Conservation (phyloP, 805 yeast genomes). For the Zygosaccharomyces bisporus region DNA sequence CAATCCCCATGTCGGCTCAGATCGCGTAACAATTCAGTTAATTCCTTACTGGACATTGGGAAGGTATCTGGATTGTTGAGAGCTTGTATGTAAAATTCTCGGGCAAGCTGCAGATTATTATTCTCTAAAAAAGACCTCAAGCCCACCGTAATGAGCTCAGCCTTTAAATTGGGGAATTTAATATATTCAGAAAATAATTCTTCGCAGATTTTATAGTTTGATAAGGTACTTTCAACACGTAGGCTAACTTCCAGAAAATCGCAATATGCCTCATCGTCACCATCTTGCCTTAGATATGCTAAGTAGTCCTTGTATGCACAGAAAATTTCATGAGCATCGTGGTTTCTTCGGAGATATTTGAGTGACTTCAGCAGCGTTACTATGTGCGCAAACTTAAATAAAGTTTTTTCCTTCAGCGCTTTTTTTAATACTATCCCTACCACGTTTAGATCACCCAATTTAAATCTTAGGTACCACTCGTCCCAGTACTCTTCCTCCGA, state of each 20-base stretch:
- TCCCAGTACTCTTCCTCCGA: slow-evolving; percentile 9
- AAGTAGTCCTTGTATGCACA: slow-evolving; percentile 12
- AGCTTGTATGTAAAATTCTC: slow-evolving; percentile 32
- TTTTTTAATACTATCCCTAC: slow-evolving; percentile 13
- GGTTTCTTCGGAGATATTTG: slow-evolving; percentile 9
- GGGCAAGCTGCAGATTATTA: slow-evolving; percentile 29
- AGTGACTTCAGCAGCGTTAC: slow-evolving; percentile 16
- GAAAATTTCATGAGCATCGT: slow-evolving; percentile 27
- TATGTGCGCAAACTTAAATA: slow-evolving; percentile 23
- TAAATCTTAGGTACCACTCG: slow-evolving; percentile 22
- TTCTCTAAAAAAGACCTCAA: slow-evolving; percentile 28
- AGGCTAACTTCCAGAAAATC: slow-evolving; percentile 20
- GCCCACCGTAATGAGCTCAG: slow-evolving; percentile 25
- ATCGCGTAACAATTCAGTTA: slow-evolving; percentile 20
- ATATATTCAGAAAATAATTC: slow-evolving; percentile 30
- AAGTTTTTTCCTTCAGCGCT: slow-evolving; percentile 7
- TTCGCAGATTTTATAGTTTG: slow-evolving; percentile 26
- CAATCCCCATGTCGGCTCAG: slow-evolving; percentile 20
- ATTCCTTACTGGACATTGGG: slow-evolving; percentile 20
- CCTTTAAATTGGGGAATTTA: slow-evolving; percentile 21
- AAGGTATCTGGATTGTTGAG: slow-evolving; percentile 31
- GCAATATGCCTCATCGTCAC: slow-evolving; percentile 3
- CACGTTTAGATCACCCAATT: slow-evolving; percentile 13
- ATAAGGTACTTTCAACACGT: slow-evolving; percentile 18
- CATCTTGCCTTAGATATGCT: slow-evolving; percentile 7